Base-by-base conservation (phyloP, 1,139 yeast species). In the Kodamaea sp. region DNA sequence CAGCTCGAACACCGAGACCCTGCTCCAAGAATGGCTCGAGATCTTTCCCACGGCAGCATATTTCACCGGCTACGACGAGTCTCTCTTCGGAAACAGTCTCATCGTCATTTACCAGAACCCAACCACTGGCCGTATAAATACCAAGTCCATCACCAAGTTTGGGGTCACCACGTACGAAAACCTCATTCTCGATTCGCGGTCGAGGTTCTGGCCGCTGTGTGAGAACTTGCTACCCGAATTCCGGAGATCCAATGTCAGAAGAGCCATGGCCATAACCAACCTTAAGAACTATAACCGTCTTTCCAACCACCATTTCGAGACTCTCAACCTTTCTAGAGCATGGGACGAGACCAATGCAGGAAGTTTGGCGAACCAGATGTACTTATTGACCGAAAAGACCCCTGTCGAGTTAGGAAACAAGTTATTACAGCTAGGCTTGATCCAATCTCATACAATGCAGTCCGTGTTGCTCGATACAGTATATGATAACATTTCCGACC, bases 261-360 rank as follows among this genome's bases (percentile, higher is more conserved):
- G 78, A 43, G 82, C 94, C 0, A 64, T 90, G 27, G 97, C 97
- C 0, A 78, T 89, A 5, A 72, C 94, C 2, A 63, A 77, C 26
- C 62, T 90, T 42, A 77, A 86, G 48, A 78, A 87, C 29, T 88
- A 71, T 52, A 80, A 87, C 8, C 66, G 74, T 21, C 58, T 87
- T 23, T 53, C 61, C 29, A 63, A 65, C 41, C 57, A 61, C 34
- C 28, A 26, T 18, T 26, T n/a, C n/a, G 22, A 26, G 15, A 31
- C 42, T 5, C 45, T 55, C 25, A 49, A 50, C 24, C 24, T 36
- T 8, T 19, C 29, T 7, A 23, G 16, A 15, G 35, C 35, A 4
- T 69, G 73, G 73, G 96, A 89, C 54, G 94, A 89, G 49, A 85
- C 95, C 0, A 74, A 76, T 34, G 94, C 95, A 1, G 96, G 97